Conservation (phyloP, 257 asterid species). For the Solanum rostratum region DNA sequence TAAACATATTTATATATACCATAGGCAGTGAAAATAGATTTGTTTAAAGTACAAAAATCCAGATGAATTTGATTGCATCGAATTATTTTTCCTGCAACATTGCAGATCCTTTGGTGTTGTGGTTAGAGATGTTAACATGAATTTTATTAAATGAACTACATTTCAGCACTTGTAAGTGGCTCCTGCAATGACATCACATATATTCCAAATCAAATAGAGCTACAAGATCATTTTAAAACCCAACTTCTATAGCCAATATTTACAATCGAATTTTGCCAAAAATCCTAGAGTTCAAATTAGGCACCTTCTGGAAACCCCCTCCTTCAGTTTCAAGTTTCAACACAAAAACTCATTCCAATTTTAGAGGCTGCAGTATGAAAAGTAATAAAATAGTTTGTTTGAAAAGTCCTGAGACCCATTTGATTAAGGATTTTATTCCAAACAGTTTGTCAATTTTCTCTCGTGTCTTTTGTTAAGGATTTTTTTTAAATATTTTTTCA, state of each 20-base stretch:
- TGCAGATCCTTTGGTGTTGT: background rate
- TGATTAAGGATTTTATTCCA: too few relatives aligned
- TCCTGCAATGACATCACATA: background rate
- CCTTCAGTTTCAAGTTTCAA: background rate
- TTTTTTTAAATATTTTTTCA: too few relatives aligned
- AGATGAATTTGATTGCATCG: background rate
- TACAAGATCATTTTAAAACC: background rate
- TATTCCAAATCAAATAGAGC: background rate
- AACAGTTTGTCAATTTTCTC: conserved; percentile 63
- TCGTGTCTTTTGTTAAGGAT: conserved; percentile 24
- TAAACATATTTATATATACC: too few relatives aligned
- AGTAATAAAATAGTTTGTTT: background rate
- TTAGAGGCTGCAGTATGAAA: background rate
- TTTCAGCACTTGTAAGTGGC: background rate
- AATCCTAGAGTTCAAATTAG: too few relatives aligned
- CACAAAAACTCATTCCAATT: background rate
- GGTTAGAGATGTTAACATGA: background rate
- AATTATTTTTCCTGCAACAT: background rate
- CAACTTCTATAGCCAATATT: background rate
- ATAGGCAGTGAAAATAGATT: background rate
- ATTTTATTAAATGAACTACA: background rate
- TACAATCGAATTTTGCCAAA: background rate
- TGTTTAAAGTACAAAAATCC: background rate
- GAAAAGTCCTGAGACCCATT: too few relatives aligned
- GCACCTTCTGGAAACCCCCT: too few relatives aligned